Conservation (phyloP, 2,329 filamentous ascomycete species). For the Mollisia scopiformis region DNA sequence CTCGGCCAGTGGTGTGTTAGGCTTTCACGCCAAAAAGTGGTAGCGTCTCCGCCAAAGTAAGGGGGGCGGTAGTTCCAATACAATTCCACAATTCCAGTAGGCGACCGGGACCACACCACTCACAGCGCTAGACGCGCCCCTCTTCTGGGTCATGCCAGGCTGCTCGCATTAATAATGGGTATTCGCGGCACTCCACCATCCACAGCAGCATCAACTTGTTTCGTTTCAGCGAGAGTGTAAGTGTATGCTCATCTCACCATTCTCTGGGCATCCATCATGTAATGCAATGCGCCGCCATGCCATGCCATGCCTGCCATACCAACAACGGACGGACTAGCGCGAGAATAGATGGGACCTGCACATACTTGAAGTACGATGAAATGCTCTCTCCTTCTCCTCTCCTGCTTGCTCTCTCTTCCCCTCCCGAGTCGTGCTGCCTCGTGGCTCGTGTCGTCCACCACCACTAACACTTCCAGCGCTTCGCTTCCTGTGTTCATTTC, state of each 20-base stretch:
- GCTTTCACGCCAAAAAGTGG: not conserved
- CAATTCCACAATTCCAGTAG: not conserved
- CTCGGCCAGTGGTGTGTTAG: not conserved
- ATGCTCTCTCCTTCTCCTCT: not conserved
- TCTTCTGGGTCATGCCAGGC: conserved; percentile 5
- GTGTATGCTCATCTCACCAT: not conserved
- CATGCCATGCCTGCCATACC: not conserved
- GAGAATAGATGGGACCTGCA: too few species aligned
- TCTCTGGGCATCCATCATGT: not conserved
- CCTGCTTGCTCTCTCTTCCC: not conserved
- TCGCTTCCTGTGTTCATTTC: conserved; percentile 9
- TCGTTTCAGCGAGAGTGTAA: conserved; percentile 22
- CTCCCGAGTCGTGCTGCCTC: too few species aligned
- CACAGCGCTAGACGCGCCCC: not conserved
- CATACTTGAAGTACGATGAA: not conserved
- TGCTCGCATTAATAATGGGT: conserved; percentile 14
- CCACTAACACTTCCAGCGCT: conserved; percentile 6
- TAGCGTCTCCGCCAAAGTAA: not conserved
- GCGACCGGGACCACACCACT: not conserved
- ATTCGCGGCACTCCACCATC: conserved; percentile 8
- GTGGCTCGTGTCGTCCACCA: not conserved
- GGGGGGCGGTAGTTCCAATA: not conserved
- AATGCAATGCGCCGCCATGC: conserved; percentile 2
- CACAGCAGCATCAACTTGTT: conserved; percentile 7
- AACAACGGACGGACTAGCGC: too few species aligned